Evolutionary conservation across 208 protist genomes (phyloP), one percentile per base, ranked within the genome.

Genomic region (Angomonas ambiguus): DNA sequence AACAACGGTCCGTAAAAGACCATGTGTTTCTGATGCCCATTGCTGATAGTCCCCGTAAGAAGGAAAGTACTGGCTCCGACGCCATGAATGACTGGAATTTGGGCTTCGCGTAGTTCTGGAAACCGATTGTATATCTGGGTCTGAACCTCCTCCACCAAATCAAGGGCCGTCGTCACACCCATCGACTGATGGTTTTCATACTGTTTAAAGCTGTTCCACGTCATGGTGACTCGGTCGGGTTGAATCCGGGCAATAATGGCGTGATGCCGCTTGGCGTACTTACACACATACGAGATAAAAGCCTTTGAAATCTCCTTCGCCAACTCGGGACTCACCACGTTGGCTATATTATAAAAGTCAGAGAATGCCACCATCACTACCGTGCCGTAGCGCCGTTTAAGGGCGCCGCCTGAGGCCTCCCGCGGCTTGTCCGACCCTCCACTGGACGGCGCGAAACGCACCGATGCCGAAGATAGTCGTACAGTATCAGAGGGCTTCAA

Each of bases 271-370:
- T 74, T 67, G n/a, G 61, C 63, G 11, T 72, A 33, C 13, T 69
- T 31, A 18, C 65, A 69, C 20, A 83, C 61, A n/a, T 70, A 33
- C 45, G 69, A 61, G 59, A 82, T 60, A 65, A 89, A 83, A 2
- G 62, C 49, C 24, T 35, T 32, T 1, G 62, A 53, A 57, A 75
- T 65, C 33, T 65, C 61, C 48, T 33, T 51, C 18, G 69, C 64
- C 5, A 59, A 30, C 5, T 30, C 25, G 3, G 53, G 53, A 30
- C 33, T 59, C 11, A 30, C 53, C n/a, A 56, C 11, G 49, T 18
- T 27, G n/a, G 49, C 49, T 13, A 56, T 56, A 8, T 56, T 27
- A 27, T 13, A 18, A 27, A 56, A 56, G 18, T 27, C 49, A 27
- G 49, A 30, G 49, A 56, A 56, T 11, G 10, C 16, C 10, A 56